Evolutionary conservation across 805 yeast genomes (phyloP), one percentile per base, ranked within the genome.

Genomic region (Candida taoyuanica): DNA sequence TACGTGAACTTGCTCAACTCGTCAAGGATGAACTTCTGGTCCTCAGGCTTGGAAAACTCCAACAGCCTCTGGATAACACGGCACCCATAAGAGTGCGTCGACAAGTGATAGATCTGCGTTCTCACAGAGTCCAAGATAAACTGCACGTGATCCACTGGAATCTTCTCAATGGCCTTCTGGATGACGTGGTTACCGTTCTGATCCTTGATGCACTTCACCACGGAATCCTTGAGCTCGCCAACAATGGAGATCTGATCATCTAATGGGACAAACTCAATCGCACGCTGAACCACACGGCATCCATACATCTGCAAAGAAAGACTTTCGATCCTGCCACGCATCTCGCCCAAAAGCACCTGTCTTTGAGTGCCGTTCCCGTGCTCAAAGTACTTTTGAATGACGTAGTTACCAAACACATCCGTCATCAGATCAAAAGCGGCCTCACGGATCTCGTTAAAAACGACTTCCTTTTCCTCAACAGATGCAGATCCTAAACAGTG

Each of bases 151-250:
- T 70, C 76, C 42, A 85, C 76, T 5, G 96, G 93, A 35, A 89
- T 78, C 43, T 76, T 68, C 63, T 93, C 98, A 50, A 93, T 85
- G 1, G 96, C 81, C 59, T 89, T 91, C 64, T 93, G 99, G 47
- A 93, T 84, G 14, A 93, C 98, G 62, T 93, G 99, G 60, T 93
- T 93, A 47, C 98, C 98, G 61, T 93, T 93, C 65, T 91, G 98
- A 61, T 93, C 98, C 57, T 87, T 87, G 43, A 91, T 85, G 61
- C 91, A 74, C 40, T 73, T 71, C 36, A 80, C 54, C 17, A 83
- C 78, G 46, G 72, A 70, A 31, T 71, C 71, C 36, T 70, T 74
- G 44, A 93, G 67, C 62, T 93, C 98, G 18, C 69, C 67, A 35
- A 87, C 77, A 23, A 93, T 70, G 24, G 61, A 61, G 19, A 81